Conservation (phyloP, 805 yeast species). For the Trichomonascus vanleenenianus region DNA sequence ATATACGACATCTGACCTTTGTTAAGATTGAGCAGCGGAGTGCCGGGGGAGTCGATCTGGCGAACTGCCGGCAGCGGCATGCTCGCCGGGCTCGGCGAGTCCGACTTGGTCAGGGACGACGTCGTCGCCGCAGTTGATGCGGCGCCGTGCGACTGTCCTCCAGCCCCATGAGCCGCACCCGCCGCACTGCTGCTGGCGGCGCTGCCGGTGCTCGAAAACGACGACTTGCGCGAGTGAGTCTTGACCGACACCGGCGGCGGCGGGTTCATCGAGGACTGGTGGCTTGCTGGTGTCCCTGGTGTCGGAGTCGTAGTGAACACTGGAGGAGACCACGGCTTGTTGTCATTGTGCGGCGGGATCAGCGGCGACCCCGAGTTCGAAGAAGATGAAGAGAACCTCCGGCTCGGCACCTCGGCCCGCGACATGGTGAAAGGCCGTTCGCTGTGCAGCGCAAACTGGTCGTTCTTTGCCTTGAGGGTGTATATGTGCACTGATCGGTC, state of each 20-base stretch:
- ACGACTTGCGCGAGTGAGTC: constrained; percentile 35
- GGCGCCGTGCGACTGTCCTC: constrained; percentile 28
- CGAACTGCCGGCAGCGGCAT: constrained; percentile 43
- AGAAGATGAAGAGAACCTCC: no score
- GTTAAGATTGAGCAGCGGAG: constrained; percentile 6
- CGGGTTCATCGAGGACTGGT: background rate
- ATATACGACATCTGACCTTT: constrained; percentile 51
- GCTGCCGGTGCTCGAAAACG: constrained; percentile 23
- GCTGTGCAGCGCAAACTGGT: constrained; percentile 31
- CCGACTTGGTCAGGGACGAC: constrained; percentile 29
- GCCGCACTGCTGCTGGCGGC: background rate
- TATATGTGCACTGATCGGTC: constrained; percentile 79
- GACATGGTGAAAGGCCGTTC: constrained; percentile 34
- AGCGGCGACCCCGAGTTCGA: constrained; percentile 16
- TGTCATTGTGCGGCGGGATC: background rate
- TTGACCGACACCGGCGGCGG: constrained; percentile 7
- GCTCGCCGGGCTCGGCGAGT: constrained; percentile 29
- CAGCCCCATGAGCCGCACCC: constrained; percentile 8
- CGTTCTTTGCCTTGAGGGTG: constrained; percentile 31
- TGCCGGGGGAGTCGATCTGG: constrained; percentile 31
- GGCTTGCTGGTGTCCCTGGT: background rate
- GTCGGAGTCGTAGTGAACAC: background rate
- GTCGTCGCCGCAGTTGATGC: constrained; percentile 31
- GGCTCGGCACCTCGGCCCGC: constrained; percentile 49
- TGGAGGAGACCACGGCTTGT: no score